Evolutionary conservation across 1,284 basidiomycete genomes (phyloP).

Genomic region (Pseudozyma hubeiensis): DNA sequence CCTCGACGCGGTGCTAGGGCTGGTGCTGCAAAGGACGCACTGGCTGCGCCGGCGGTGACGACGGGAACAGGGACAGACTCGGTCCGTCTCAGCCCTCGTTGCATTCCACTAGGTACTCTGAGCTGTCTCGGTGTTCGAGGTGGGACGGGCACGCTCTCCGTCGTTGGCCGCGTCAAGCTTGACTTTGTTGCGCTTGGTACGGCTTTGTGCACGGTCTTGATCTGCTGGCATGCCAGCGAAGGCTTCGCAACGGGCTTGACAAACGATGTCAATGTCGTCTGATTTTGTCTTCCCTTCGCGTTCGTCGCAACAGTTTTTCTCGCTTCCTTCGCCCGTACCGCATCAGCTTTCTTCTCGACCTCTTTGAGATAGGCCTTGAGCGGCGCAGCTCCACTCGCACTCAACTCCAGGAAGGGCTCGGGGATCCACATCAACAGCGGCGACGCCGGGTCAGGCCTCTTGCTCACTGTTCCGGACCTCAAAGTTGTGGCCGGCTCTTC

Average conservation of each 20-base stretch:
- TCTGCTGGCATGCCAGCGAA: not conserved
- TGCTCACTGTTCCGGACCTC: not conserved
- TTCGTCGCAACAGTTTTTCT: not conserved
- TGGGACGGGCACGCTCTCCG: not conserved
- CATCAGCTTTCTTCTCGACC: slow-evolving; percentile 14
- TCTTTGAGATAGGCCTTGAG: slow-evolving; percentile 7
- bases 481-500: not conserved
- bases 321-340: slow-evolving; percentile 1
- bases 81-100: slow-evolving; percentile 15
- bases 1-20: not conserved
- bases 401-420: slow-evolving; percentile 25
- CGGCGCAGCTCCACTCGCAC: slow-evolving; percentile 11
- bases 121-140: slow-evolving; percentile 19
- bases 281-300: not conserved
- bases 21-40: not conserved
- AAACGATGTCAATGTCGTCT: slow-evolving; percentile 17
- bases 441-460: slow-evolving; percentile 2
- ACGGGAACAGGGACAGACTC: slow-evolving; percentile 14
- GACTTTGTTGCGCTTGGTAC: not conserved
- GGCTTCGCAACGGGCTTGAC: slow-evolving; percentile 16
- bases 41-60: not conserved
- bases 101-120: slow-evolving; percentile 15
- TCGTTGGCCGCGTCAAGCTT: not conserved
- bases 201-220: not conserved
- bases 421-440: slow-evolving; percentile 45